Conservation (phyloP, 2,329 filamentous ascomycete genomes). For the Xenoacremonium recifei region DNA sequence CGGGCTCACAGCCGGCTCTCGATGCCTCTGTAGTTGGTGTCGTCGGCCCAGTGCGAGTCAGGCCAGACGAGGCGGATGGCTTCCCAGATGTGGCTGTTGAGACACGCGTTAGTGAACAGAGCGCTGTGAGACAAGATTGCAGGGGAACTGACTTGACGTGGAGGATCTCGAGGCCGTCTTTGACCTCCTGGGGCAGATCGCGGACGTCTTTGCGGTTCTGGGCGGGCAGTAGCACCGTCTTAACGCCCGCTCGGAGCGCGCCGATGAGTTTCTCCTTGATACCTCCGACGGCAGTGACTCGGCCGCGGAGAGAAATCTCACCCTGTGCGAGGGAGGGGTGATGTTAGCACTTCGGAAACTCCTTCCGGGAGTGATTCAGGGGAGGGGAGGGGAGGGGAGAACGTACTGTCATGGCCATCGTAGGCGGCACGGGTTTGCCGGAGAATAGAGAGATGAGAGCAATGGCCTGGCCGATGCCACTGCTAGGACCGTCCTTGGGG, state of each 20-base stretch:
- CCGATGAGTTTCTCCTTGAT: conserved; percentile 99
- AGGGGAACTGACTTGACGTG: conserved; percentile 68
- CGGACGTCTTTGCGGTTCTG: conserved; percentile 90
- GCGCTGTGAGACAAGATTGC: conserved; percentile 2
- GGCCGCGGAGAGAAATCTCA: conserved; percentile 76
- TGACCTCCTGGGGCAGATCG: conserved; percentile 88
- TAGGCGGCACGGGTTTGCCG: conserved; percentile 81
- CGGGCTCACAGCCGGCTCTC: conserved; percentile 82
- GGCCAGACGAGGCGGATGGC: conserved; percentile 91
- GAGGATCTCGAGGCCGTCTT: conserved; percentile 81
- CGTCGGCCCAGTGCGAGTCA: conserved; percentile 78
- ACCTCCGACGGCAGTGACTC: conserved; percentile 90
- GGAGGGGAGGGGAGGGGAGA: too few relatives aligned
- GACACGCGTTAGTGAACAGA: conserved; percentile 29
- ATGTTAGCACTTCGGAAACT: conserved; percentile 21
- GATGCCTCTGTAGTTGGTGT: conserved; percentile 64
- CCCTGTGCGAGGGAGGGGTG: conserved; percentile 42
- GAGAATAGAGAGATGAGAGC: conserved; percentile 89
- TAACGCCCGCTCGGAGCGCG: conserved; percentile 87
- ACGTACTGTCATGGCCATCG: conserved; percentile 88
- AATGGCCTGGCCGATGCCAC: conserved; percentile 90
- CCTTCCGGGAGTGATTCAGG: too few relatives aligned
- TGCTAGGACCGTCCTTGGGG: conserved; percentile 86
- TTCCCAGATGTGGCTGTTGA: conserved; percentile 83
- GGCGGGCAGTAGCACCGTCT: conserved; percentile 84